Evolutionary conservation across 1,139 yeast genomes (phyloP), one percentile per base, ranked within the genome.

Genomic region (Candida anutae): DNA sequence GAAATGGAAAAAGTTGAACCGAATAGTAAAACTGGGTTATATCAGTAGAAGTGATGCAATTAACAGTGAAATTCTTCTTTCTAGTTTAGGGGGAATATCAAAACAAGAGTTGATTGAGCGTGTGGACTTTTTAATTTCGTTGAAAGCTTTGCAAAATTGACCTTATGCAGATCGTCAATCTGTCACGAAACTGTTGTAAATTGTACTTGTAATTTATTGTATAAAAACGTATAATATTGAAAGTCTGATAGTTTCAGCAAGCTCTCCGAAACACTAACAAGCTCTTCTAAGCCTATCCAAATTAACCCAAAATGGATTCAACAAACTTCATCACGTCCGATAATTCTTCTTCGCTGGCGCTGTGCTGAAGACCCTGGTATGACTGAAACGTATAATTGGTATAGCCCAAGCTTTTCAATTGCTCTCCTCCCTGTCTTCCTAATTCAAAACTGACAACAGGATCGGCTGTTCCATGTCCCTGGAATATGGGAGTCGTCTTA

Each of bases 381-480:
- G 60, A 52, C 28, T 74, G 70, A 58, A 80, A 82, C 3, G 55
- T 51, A 36, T 70, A 64, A 27, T 75, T 58, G 10, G 56, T 55
- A 48, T 72, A 72, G 0, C 82, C 87, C 13, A 74, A 40, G 0
- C 48, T 42, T 33, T 58, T 50, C 48, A 62, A 70, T 31, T 74
- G 65, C 6, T 69, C 66, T 10, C 54, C 45, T 2, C 87, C 63
- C 16, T 45, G 35, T 26, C 57, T 49, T 4, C 82, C 95, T 34
- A 50, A 61, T 4, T 53, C 41, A 28, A 61, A 56, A 4, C 63
- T 48, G 15, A 90, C 70, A 4, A 88, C 61, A 1, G 81, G 81
- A 47, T 90, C 98, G 3, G 48, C 54, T 2, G 74, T 72, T 16
- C 98, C 98, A 50, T 90, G 97, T 6, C 93, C 95, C 42, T 84